phyloP scores from a whole-genome alignment of 192 early-diverging fungal species.

The Backusella psychrophila region DNA sequence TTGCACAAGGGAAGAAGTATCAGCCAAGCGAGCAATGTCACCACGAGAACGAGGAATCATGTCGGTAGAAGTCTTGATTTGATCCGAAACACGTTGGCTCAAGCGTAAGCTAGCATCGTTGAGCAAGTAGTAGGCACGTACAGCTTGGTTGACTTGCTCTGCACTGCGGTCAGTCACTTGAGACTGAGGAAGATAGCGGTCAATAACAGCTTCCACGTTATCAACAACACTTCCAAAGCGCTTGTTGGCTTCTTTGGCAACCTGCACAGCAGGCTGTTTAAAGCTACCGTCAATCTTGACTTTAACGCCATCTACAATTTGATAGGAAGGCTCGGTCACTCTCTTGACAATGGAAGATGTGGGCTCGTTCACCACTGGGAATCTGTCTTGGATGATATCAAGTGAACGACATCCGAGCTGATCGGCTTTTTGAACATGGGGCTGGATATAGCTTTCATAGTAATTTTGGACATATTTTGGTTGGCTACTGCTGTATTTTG shows the following conservation, averaged over 20 bases:
- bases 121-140: slow-evolving; percentile 33
- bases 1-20: slow-evolving; percentile 24
- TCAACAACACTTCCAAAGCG: slow-evolving; percentile 44
- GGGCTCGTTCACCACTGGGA: slow-evolving; percentile 63
- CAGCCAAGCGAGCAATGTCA: slow-evolving; percentile 14
- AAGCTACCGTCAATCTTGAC: slow-evolving; percentile 18
- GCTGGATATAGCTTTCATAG: slow-evolving; percentile 45
- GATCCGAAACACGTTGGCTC: slow-evolving; percentile 23
- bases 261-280: slow-evolving; percentile 42
- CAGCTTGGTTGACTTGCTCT: slow-evolving; percentile 27
- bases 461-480: slow-evolving; percentile 27
- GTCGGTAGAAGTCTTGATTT: slow-evolving; percentile 15
- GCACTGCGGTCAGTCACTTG: not conserved
- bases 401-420: slow-evolving; percentile 61
- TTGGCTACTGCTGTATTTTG: slow-evolving; percentile 20
- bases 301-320: slow-evolving; percentile 43
- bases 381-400: slow-evolving; percentile 56
- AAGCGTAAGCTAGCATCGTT: slow-evolving; percentile 26
- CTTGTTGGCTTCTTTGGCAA: slow-evolving; percentile 38
- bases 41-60: slow-evolving; percentile 26
- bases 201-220: slow-evolving; percentile 44
- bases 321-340: slow-evolving; percentile 51
- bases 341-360: slow-evolving; percentile 58
- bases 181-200: slow-evolving; percentile 38
- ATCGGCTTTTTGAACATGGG: slow-evolving; percentile 58